phyloP scores from a whole-genome alignment of 257 asterid genomes.

The Gentiana straminea region DNA sequence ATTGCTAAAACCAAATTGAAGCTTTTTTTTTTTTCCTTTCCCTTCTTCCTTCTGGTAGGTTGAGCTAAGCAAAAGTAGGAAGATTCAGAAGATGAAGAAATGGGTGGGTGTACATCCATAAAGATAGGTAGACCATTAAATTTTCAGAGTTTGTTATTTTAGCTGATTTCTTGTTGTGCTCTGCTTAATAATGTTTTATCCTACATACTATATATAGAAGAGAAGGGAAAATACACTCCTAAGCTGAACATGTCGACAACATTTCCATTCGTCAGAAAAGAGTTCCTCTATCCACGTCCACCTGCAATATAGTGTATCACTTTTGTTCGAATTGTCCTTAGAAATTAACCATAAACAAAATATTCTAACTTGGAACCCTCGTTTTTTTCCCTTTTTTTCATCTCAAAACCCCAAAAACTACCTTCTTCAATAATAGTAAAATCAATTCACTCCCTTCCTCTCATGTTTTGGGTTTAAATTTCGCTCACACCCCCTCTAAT shows the following conservation, averaged over 20 bases:
- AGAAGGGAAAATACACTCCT: neutral
- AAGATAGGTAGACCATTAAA: constrained; percentile 8
- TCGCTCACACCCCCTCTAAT: no score
- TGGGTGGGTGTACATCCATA: constrained; percentile 9
- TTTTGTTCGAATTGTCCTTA: neutral
- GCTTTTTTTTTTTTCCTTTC: neutral
- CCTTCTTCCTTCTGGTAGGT: neutral
- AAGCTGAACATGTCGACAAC: neutral
- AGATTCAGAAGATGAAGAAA: neutral
- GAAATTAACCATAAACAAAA: neutral
- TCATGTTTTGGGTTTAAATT: no score
- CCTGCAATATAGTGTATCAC: neutral
- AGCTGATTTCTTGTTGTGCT: neutral
- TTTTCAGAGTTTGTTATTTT: constrained; percentile 13
- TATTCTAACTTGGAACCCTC: no score
- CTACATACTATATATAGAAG: no score
- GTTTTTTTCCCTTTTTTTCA: no score
- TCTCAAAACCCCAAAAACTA: no score
- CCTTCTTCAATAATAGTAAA: no score
- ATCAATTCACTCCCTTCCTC: no score
- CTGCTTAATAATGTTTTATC: no score
- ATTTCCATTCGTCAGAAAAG: neutral
- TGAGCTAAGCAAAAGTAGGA: neutral
- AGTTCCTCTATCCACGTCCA: neutral
- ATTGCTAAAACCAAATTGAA: neutral